Conservation (phyloP, 1,284 basidiomycete genomes). For the Vanrija sp. region DNA sequence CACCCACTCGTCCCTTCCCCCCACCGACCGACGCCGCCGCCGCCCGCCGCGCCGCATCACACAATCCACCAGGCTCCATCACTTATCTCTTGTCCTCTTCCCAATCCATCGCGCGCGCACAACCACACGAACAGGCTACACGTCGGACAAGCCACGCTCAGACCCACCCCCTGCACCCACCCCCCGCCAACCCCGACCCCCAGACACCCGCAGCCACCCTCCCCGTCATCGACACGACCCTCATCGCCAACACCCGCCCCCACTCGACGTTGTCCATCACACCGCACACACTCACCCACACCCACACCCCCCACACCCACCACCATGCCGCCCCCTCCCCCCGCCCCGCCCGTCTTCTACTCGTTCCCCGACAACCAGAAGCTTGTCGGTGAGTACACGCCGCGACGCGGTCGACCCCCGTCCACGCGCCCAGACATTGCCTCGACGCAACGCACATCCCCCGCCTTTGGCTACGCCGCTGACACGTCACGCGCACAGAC, state of each 20-base stretch:
- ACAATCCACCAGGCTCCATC: too few relatives aligned
- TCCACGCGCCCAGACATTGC: too few relatives aligned
- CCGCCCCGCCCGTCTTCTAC: constrained; percentile 65
- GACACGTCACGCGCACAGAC: constrained; percentile 25
- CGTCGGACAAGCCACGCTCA: too few relatives aligned
- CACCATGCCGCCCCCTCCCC: constrained; percentile 49
- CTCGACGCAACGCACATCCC: background rate
- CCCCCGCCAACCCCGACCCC: too few relatives aligned
- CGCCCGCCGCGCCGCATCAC: too few relatives aligned
- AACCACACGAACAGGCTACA: background rate
- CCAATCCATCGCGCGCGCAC: background rate
- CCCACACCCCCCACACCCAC: background rate
- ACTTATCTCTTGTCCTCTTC: too few relatives aligned
- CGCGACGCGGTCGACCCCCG: background rate
- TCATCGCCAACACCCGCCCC: background rate
- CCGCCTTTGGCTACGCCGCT: background rate
- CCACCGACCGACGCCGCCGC: too few relatives aligned
- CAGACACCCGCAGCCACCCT: background rate
- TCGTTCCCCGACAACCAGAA: constrained; percentile 62
- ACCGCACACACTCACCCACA: background rate
- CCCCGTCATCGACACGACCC: background rate
- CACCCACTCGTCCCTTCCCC: too few relatives aligned
- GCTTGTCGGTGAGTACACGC: constrained; percentile 53
- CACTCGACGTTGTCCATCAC: background rate
- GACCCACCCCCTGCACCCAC: background rate